phyloP scores from a whole-genome alignment of 73 alveolate genomes.

The Uronychia setigera region DNA sequence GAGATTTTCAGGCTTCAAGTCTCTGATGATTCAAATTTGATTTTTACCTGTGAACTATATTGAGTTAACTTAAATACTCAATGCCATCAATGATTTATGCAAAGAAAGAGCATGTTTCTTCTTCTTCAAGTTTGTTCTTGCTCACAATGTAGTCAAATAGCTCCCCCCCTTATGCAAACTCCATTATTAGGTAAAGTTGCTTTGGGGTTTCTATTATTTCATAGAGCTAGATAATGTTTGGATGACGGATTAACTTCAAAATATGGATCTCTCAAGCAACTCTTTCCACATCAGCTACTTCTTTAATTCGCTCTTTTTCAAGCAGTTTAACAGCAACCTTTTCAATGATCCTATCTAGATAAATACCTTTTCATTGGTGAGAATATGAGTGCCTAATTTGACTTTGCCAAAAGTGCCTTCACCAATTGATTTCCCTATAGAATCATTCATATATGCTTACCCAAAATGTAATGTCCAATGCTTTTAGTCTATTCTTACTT shows the following conservation, averaged over 20 bases:
- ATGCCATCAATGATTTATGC: constrained; percentile 65
- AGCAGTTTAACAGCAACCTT: constrained; percentile 70
- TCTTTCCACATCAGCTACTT: constrained; percentile 74
- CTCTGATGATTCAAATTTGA: constrained; percentile 49
- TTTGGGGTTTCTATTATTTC: constrained; percentile 74
- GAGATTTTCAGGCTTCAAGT: constrained; percentile 68
- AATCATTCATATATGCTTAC: constrained; percentile 31
- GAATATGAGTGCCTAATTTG: constrained; percentile 36
- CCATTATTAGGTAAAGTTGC: constrained; percentile 75
- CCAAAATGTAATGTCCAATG: constrained; percentile 49
- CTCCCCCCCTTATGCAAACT: constrained; percentile 70
- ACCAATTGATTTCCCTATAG: constrained; percentile 52
- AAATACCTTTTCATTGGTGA: constrained; percentile 54
- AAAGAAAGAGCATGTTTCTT: constrained; percentile 62
- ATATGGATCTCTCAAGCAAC: constrained; percentile 67
- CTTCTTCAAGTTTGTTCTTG: constrained; percentile 56
- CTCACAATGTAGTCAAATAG: constrained; percentile 67
- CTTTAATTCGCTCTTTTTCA: constrained; percentile 74
- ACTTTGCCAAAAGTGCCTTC: constrained; percentile 56
- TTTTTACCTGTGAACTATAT: constrained; percentile 29
- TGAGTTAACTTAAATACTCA: constrained; percentile 49
- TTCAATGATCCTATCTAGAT: background rate
- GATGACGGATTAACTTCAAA: constrained; percentile 60
- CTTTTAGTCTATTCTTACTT: background rate
- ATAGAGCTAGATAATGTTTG: constrained; percentile 66